A percentile compares a stretch with the other conserved stretches of the same genome.
Evolutionary conservation across 768 basidiomycete species (phyloP).

Genomic region (Gautieria morchelliformis): DNA sequence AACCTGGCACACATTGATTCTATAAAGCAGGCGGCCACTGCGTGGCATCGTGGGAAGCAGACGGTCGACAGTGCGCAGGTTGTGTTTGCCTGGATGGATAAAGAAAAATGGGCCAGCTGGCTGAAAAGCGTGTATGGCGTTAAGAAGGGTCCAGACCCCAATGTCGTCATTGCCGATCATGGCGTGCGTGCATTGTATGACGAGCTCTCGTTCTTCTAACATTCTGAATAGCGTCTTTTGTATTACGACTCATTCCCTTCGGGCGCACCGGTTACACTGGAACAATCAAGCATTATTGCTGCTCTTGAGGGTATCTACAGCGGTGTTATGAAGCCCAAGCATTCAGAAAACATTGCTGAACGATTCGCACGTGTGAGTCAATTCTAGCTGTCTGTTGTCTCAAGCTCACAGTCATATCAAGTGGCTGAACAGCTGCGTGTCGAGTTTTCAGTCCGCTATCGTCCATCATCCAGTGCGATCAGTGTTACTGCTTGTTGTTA

Average conservation of each 20-base stretch:
- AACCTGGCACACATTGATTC: slow-evolving; percentile 31
- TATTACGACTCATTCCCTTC: slow-evolving; percentile 67
- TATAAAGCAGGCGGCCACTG: slow-evolving; percentile 42
- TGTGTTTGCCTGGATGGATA: slow-evolving; percentile 88
- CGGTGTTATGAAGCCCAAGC: slow-evolving; percentile 38
- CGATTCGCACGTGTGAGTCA: slow-evolving; percentile 50
- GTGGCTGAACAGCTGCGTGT: neutral
- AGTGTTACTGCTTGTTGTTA: neutral
- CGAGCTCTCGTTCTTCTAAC: neutral
- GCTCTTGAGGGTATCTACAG: slow-evolving; percentile 58
- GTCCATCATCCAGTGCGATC: neutral
- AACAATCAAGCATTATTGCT: slow-evolving; percentile 48
- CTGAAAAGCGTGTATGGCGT: slow-evolving; percentile 87
- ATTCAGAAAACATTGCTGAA: slow-evolving; percentile 67
- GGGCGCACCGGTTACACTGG: slow-evolving; percentile 47
- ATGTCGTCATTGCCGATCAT: slow-evolving; percentile 74
- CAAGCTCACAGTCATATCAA: neutral
- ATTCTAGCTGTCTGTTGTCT: neutral
- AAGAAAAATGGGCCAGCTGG: slow-evolving; percentile 76
- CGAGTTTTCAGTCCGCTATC: neutral
- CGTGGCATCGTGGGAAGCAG: slow-evolving; percentile 42
- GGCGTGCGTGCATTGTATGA: slow-evolving; percentile 34
- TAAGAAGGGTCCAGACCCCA: slow-evolving; percentile 20
- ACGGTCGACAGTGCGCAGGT: slow-evolving; percentile 38
- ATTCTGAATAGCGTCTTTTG: slow-evolving; percentile 41